Conservation (phyloP, 768 basidiomycete species). For the Naganishia friedmannii region DNA sequence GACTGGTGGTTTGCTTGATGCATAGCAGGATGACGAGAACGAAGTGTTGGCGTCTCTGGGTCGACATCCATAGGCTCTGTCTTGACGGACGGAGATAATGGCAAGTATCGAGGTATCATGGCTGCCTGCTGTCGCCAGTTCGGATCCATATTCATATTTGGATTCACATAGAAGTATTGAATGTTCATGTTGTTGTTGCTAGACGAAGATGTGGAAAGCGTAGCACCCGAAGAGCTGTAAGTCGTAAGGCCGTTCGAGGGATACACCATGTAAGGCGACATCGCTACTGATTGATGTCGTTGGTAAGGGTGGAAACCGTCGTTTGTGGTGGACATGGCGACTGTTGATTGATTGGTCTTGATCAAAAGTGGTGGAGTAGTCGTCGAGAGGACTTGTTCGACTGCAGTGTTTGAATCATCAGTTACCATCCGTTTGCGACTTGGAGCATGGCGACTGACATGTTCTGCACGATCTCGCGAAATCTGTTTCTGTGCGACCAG, state of each 20-base stretch:
- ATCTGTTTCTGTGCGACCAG: too few species aligned
- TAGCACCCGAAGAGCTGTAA: background rate
- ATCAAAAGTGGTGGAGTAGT: background rate
- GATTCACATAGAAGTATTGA: background rate
- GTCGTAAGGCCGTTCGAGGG: background rate
- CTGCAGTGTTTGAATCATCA: background rate
- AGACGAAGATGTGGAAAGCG: background rate
- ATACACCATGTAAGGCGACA: background rate
- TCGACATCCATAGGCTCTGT: background rate
- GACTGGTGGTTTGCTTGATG: background rate
- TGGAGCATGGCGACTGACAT: too few species aligned
- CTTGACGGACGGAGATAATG: background rate
- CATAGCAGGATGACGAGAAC: background rate
- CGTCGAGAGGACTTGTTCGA: background rate
- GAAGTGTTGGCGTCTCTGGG: background rate
- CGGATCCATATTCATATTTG: background rate
- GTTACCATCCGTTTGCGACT: too few species aligned
- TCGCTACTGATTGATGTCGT: background rate
- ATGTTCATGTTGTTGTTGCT: background rate
- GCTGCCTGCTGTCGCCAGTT: background rate
- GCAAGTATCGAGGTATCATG: background rate
- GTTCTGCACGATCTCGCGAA: too few species aligned
- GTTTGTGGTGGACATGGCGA: background rate
- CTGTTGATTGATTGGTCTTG: background rate
- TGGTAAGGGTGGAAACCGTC: background rate